phyloP scores from a whole-genome alignment of 352 stramenopile genomes.

The Globisporangium spinosum region DNA sequence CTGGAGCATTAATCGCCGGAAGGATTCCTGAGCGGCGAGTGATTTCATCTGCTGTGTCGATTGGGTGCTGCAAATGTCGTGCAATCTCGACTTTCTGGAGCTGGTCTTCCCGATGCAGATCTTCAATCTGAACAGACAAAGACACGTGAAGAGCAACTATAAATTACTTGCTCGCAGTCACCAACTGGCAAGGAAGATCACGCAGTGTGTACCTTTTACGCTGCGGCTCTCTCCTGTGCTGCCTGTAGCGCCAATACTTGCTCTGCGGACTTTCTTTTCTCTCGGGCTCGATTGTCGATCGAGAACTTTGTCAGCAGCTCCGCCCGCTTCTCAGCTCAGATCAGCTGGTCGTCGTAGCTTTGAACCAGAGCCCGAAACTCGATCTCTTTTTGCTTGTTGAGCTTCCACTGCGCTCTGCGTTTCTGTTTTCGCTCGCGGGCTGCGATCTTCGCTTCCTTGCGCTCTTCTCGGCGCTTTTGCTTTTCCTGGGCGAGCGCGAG shows the following conservation, averaged over 20 bases:
- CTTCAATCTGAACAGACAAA: conserved; percentile 8
- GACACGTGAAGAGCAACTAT: neutral
- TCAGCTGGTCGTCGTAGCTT: conserved; percentile 37
- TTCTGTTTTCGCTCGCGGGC: conserved; percentile 42
- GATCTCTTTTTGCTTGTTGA: conserved; percentile 45
- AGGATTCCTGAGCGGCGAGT: conserved; percentile 46
- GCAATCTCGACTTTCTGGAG: neutral
- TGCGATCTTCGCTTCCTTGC: conserved; percentile 29
- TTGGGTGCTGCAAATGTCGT: conserved; percentile 29
- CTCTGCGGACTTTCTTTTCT: conserved; percentile 21
- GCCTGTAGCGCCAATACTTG: neutral
- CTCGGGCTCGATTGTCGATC: conserved; percentile 29
- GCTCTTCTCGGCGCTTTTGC: conserved; percentile 15
- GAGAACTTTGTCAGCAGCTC: conserved; percentile 46
- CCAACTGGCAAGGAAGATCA: too few species aligned
- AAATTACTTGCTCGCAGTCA: neutral
- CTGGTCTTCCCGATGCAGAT: conserved; percentile 16
- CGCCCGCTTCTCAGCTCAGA: conserved; percentile 42
- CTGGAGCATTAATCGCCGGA: conserved; percentile 50
- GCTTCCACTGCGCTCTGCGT: conserved; percentile 35
- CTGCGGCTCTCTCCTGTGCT: conserved; percentile 8
- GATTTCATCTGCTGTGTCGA: conserved; percentile 36
- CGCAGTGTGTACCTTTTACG: neutral
- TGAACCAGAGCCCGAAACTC: conserved; percentile 45
- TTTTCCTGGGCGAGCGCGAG: conserved; percentile 27